Evolutionary conservation across 2,329 filamentous ascomycete species (phyloP).

Genomic region (Colletotrichum lupini): DNA sequence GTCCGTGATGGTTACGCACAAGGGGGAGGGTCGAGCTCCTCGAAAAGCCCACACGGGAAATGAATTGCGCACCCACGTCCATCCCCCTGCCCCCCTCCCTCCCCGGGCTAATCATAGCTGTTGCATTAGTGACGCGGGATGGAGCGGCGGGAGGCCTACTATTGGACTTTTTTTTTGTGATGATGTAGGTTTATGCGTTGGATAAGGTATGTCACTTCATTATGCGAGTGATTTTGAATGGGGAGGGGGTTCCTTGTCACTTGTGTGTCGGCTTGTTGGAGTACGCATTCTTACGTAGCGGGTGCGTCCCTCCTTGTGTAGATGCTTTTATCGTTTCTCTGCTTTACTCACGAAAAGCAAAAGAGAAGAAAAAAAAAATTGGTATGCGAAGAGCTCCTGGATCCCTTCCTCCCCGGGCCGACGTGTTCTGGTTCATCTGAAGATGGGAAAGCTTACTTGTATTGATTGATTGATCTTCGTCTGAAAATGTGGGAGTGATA

Average conservation of each 20-base stretch:
- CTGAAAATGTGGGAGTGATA: neutral
- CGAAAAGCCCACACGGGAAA: neutral
- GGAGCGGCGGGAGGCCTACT: neutral
- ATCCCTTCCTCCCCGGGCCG: no score
- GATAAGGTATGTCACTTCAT: neutral
- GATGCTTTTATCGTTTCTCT: no score
- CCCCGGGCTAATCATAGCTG: neutral
- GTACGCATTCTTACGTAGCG: no score
- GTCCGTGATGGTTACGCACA: neutral
- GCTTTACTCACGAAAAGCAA: no score
- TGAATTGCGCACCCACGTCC: neutral
- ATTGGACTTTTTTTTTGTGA: neutral
- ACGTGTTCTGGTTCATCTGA: no score
- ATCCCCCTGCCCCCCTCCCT: neutral
- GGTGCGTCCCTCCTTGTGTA: no score
- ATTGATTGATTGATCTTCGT: neutral
- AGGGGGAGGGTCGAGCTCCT: neutral
- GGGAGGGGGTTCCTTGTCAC: neutral
- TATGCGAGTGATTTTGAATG: neutral
- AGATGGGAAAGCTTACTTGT: no score
- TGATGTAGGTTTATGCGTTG: neutral
- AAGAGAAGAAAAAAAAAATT: no score
- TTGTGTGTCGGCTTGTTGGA: no score
- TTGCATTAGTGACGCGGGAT: slow-evolving; percentile 3
- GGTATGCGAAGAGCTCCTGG: no score